These are phyloP conservation scores for Leptosphaerulina australis DNA, from an alignment of 2,329 filamentous ascomycete genomes.

Conservation along the genomic window DNA sequence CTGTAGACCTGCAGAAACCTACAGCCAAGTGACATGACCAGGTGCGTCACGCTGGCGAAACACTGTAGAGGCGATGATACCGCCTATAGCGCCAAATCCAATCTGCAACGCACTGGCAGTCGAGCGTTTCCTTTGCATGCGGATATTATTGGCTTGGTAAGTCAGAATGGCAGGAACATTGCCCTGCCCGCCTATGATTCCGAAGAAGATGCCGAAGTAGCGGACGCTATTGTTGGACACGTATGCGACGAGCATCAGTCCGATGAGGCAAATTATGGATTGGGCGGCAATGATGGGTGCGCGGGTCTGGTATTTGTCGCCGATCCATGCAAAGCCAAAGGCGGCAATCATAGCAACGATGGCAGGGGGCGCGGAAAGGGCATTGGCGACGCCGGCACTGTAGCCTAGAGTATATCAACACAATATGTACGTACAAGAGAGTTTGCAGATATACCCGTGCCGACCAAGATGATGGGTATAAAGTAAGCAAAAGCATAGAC, in stretches of 20 bases:
- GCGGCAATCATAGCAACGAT: slow-evolving; percentile 32
- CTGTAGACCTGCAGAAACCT: slow-evolving; percentile 28
- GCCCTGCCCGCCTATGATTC: slow-evolving; percentile 27
- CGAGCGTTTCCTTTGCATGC: slow-evolving; percentile 29
- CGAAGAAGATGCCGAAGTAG: slow-evolving; percentile 39
- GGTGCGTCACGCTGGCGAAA: slow-evolving; percentile 33
- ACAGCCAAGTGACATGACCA: slow-evolving; percentile 27
- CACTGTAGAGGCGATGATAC: slow-evolving; percentile 30
- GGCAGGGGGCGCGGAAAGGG: slow-evolving; percentile 34
- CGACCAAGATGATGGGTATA: slow-evolving; percentile 35
- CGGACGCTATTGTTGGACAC: slow-evolving; percentile 26
- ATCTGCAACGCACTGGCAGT: slow-evolving; percentile 32
- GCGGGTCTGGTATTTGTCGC: slow-evolving; percentile 34
- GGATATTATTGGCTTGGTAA: slow-evolving; percentile 37
- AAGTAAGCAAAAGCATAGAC: slow-evolving; percentile 38
- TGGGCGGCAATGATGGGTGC: slow-evolving; percentile 33
- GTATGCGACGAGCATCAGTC: slow-evolving; percentile 37
- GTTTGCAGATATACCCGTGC: slow-evolving; percentile 21
- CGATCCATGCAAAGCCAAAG: slow-evolving; percentile 32
- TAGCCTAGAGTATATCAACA: slow-evolving; percentile 13
- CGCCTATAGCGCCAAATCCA: slow-evolving; percentile 36
- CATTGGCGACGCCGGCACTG: slow-evolving; percentile 23
- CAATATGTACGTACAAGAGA: neutral
- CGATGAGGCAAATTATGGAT: slow-evolving; percentile 27
- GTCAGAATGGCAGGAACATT: slow-evolving; percentile 33